Conservation (phyloP, 371 early-diverging fungal species). For the Mucor plumbeus region DNA sequence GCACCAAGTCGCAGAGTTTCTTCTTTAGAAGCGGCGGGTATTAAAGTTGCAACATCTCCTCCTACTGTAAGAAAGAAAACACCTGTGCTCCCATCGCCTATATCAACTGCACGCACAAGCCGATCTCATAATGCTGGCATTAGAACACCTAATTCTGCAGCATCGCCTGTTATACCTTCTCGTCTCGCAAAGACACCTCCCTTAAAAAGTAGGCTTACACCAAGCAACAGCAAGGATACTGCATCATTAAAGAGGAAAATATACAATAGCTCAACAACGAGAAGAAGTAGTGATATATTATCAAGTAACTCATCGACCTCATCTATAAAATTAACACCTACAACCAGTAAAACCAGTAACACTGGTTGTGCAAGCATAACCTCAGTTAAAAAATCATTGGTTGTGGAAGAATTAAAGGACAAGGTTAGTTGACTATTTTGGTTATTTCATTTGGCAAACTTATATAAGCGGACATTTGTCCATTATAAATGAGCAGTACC, state of each 20-base stretch:
- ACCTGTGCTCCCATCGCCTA: not conserved
- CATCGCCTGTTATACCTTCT: not conserved
- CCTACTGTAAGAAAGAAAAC: not conserved
- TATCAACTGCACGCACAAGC: not conserved
- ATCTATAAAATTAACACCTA: not conserved
- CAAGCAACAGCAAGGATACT: not conserved
- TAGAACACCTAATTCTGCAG: not conserved
- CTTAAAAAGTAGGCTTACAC: not conserved
- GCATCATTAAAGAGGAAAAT: not conserved
- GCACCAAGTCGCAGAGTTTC: not conserved
- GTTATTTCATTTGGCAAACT: not conserved
- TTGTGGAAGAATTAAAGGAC: constrained; percentile 13
- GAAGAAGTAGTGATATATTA: not conserved
- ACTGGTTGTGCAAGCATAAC: not conserved
- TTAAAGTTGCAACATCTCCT: not conserved
- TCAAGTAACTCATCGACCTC: not conserved
- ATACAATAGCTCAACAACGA: not conserved
- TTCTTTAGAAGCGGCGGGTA: not conserved
- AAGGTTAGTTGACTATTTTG: constrained; percentile 5
- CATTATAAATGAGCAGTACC: not conserved
- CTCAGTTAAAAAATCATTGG: not conserved
- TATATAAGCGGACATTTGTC: not conserved
- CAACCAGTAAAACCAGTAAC: not conserved
- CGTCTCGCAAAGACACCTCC: not conserved
- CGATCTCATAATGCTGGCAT: not conserved